Percentiles rank a stretch among this genome's conserved stretches.
Conservation (phyloP, 75 land plant species). For the Selaginella tamariscina region DNA sequence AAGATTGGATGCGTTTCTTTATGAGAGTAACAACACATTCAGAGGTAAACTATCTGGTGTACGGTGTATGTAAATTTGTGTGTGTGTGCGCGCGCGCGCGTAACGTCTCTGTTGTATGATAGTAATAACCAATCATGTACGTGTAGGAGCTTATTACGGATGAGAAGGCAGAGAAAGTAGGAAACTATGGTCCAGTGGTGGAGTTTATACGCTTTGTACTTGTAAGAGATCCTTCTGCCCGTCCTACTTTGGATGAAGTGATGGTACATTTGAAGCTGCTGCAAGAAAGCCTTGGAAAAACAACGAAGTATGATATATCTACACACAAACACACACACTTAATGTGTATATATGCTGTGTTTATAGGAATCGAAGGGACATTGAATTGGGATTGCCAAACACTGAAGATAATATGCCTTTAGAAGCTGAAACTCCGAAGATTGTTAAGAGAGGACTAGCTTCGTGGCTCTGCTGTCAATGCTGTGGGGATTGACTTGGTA, state of each 20-base stretch:
- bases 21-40: slow-evolving; percentile 29
- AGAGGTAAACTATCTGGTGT: slow-evolving; percentile 17
- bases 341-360: no score
- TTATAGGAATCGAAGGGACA: no score
- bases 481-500: no score
- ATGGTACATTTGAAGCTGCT: slow-evolving; percentile 14
- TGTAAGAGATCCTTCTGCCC: slow-evolving; percentile 23
- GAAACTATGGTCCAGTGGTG: slow-evolving; percentile 20
- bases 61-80: not conserved
- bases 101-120: not conserved
- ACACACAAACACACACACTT: not conserved
- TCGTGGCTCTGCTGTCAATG: not conserved
- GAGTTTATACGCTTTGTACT: slow-evolving; percentile 31
- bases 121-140: not conserved
- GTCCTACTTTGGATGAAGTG: slow-evolving; percentile 29
- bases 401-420: not conserved
- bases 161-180: slow-evolving; percentile 31
- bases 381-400: no score
- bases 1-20: slow-evolving; percentile 35
- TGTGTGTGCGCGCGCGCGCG: not conserved
- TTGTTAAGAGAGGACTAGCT: not conserved
- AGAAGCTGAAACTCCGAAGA: not conserved
- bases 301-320: not conserved
- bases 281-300: slow-evolving; percentile 2
- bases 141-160: slow-evolving; percentile 30